Evolutionary conservation across 192 early-diverging fungal genomes (phyloP), one percentile per base, ranked within the genome.

Genomic region (Gryganskiella cystojenkinii): DNA sequence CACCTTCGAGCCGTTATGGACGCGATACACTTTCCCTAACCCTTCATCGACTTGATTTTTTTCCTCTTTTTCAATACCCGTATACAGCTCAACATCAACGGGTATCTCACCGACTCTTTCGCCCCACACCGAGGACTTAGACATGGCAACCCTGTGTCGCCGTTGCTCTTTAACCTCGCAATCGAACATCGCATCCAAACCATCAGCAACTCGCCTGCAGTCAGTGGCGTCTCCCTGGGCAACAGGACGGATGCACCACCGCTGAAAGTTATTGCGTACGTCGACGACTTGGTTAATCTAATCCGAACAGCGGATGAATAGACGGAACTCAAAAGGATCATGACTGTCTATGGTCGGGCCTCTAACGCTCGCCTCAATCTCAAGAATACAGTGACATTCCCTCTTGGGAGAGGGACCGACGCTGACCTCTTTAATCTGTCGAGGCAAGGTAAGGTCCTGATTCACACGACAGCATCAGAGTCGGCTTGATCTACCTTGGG

Each of bases 291-390:
- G 3, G 4, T 63, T 15, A 40, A 51, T 17, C 53, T 79, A 6
- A 42, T 65, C 6, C 42, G 42, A 44, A 24, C 59, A 14, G 24
- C 34, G 4, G 10, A 54, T 3, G 72, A 71, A 20, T 70, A 57
- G 56, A 14, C 15, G 9, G 9, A 7, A 2, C 58, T 76, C 1
- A 37, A 53, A 37, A 4, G 40, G 13, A 28, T 55, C 15, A 11
- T 70, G 25, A 49, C 4, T 19, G 45, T 15, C 28, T 81, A 71
- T 60, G 56, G 56, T 10, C 5, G 52, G 22, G 59, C 46, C 3
- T 68, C 59, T 2, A 81, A 81, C 52, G 80, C 68, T 24, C 42
- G 37, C 15, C 25, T 76, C 25, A 76, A 76, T 40, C 19, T 70
- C 7, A 25, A 61, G 2, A 76, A 81, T 34, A 81, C 72, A 15